A percentile compares a stretch with the other conserved stretches of the same genome.
Conservation (phyloP, 202 grass and related monocot species). For the Digitaria exilis region DNA sequence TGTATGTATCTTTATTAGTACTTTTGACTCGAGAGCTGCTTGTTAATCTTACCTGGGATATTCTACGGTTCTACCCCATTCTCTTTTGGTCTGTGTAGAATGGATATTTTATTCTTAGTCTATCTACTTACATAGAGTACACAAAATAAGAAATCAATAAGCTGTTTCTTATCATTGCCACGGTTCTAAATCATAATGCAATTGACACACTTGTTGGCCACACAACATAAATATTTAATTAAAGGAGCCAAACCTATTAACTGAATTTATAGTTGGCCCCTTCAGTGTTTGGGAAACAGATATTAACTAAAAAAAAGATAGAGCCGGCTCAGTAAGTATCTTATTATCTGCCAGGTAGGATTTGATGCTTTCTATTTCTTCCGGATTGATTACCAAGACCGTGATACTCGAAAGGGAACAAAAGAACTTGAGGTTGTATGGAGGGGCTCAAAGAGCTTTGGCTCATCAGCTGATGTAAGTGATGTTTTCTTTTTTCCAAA, state of each 20-base stretch:
- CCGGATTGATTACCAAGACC: conserved; percentile 97
- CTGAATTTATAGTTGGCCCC: background rate
- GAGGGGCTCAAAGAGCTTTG: conserved; percentile 86
- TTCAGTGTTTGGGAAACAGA: background rate
- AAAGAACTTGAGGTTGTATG: conserved; percentile 96
- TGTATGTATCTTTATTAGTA: background rate
- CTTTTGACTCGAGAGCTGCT: background rate
- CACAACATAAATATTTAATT: background rate
- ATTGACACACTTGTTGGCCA: conserved; percentile 28
- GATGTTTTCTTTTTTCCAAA: conserved; percentile 27
- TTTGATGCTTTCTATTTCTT: conserved; percentile 98
- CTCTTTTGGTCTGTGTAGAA: background rate
- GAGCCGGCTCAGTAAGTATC: conserved; percentile 5
- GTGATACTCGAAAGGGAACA: conserved; percentile 71
- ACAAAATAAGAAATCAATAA: background rate
- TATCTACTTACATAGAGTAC: background rate
- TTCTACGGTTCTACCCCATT: background rate
- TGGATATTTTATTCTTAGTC: background rate
- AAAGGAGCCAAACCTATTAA: background rate
- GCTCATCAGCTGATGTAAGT: conserved; percentile 88
- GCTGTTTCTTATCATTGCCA: background rate
- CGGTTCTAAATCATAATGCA: background rate
- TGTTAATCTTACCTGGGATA: conserved; percentile 5
- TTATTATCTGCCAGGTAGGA: conserved; percentile 65
- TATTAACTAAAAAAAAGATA: conserved; percentile 15